Base-by-base conservation (phyloP, 768 basidiomycete species). In the Pisolithus albus region DNA sequence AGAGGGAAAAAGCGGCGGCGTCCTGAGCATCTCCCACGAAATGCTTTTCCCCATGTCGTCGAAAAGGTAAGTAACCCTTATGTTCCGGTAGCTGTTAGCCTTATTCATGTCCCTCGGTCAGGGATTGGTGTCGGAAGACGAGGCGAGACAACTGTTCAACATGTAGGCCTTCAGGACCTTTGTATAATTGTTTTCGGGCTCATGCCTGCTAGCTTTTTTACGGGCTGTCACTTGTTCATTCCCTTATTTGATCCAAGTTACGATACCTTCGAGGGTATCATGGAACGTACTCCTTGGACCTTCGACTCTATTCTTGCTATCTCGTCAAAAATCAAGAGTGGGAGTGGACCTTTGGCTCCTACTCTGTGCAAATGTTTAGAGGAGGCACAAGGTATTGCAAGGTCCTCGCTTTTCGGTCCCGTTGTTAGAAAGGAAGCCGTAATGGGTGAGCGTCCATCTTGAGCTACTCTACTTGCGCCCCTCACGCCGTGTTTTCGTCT, bases 171-270 rank as follows among this genome's bases (percentile, higher is more conserved):
- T 19, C 58, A 32, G 30, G 62, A 62, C 47, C 32, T 23, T 1
- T 10, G n/a, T n/a, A 8, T 7, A 10, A 37, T 34, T 39, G 13
- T 55, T 13, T 16, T 47, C 9, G 15, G 46, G 32, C 41, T 53
- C 16, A 61, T 42, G 45, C 32, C 26, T 53, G 24, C 55, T 74
- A 92, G 90, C 63, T 97, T 95, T 77, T 95, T 95, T 74, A 85
- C 88, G 52, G 93, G 93, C 46, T 96, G 92, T 71, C 89, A 96
- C 73, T 79, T 93, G 65, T 97, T 96, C 76, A 92, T 96, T 58
- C 93, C 94, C 44, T 77, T 96, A 55, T 96, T 94, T 74, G 92
- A 96, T 71, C 88, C 90, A 30, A 72, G 75, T 53, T 95, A 92
- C 70, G 94, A 97, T 75, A 91, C 90, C 15, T 94, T 89, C 72